A percentile compares a stretch with the other conserved stretches of the same genome.
Evolutionary conservation across 2,329 filamentous ascomycete genomes (phyloP).

Genomic region (Stagonosporopsis vannaccii): DNA sequence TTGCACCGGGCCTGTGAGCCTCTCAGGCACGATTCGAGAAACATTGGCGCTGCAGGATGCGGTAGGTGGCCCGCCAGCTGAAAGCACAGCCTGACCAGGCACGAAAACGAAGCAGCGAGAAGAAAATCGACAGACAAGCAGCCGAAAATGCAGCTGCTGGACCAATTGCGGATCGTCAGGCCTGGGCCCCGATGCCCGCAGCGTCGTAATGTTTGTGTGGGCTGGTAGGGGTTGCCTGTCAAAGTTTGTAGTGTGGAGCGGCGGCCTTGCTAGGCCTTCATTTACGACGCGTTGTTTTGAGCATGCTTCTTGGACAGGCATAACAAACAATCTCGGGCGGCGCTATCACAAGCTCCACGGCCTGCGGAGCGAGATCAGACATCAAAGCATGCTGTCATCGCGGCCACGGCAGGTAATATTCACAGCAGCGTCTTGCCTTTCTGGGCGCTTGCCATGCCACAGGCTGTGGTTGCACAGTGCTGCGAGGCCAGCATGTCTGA

Average conservation of each 20-base stretch:
- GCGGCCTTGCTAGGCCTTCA: slow-evolving; percentile 38
- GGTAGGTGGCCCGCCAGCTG: slow-evolving; percentile 30
- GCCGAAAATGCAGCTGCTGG: slow-evolving; percentile 12
- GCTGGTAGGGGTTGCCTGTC: slow-evolving; percentile 38
- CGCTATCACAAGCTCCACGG: slow-evolving; percentile 14
- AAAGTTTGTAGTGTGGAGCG: slow-evolving; percentile 33
- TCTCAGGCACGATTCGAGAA: slow-evolving; percentile 27
- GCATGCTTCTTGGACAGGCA: slow-evolving; percentile 31
- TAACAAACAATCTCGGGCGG: slow-evolving; percentile 32
- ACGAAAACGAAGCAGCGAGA: slow-evolving; percentile 23
- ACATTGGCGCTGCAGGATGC: slow-evolving; percentile 38
- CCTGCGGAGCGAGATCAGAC: not conserved
- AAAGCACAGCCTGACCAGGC: slow-evolving; percentile 22
- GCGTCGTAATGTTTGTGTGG: slow-evolving; percentile 26
- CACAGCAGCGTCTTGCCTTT: slow-evolving; percentile 3
- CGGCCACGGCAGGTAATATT: slow-evolving; percentile 14
- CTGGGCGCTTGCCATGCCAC: slow-evolving; percentile 12
- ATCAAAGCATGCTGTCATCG: slow-evolving; percentile 13
- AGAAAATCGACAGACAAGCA: slow-evolving; percentile 19
- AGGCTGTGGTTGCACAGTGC: slow-evolving; percentile 34
- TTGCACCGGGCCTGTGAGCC: slow-evolving; percentile 22
- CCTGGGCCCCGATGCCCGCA: slow-evolving; percentile 23
- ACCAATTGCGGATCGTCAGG: slow-evolving; percentile 32
- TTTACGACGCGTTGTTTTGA: slow-evolving; percentile 50
- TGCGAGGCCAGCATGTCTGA: slow-evolving; percentile 26